These are phyloP conservation scores for Adansonia gregorii DNA, from an alignment of 441 rosid genomes.

Conservation along the genomic window DNA sequence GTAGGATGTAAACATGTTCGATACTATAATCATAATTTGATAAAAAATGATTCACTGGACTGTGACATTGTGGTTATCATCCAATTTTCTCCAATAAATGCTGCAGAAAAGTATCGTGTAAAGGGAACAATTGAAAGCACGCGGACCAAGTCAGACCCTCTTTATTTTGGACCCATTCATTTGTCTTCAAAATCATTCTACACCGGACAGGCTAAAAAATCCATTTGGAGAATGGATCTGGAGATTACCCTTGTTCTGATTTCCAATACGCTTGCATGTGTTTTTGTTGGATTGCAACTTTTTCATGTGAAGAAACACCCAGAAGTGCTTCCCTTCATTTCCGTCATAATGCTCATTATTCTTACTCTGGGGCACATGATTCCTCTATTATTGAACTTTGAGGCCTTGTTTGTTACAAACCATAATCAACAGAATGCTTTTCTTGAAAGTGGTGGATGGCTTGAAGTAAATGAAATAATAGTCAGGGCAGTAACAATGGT, in stretches of 20 bases:
- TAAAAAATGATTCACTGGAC: slow-evolving; percentile 45
- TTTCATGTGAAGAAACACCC: slow-evolving; percentile 74
- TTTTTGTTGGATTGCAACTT: slow-evolving; percentile 76
- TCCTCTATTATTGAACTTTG: slow-evolving; percentile 78
- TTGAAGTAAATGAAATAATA: slow-evolving; percentile 79
- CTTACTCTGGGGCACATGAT: slow-evolving; percentile 81
- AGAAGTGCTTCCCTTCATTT: slow-evolving; percentile 69
- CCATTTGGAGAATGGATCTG: slow-evolving; percentile 90
- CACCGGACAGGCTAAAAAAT: slow-evolving; percentile 62
- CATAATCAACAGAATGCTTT: slow-evolving; percentile 54
- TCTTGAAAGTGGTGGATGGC: slow-evolving; percentile 79
- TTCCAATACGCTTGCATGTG: slow-evolving; percentile 73
- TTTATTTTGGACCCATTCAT: slow-evolving; percentile 60
- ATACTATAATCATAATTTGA: slow-evolving; percentile 30
- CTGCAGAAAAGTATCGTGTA: slow-evolving; percentile 48
- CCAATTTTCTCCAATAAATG: slow-evolving; percentile 64
- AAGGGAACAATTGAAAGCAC: slow-evolving; percentile 74
- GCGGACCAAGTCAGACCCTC: slow-evolving; percentile 61
- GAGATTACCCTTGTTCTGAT: slow-evolving; percentile 79
- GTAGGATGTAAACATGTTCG: slow-evolving; percentile 62
- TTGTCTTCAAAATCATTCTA: slow-evolving; percentile 65
- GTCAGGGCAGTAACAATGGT: slow-evolving; percentile 81
- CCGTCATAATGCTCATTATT: slow-evolving; percentile 63
- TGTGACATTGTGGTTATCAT: slow-evolving; percentile 61
- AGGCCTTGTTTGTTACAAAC: slow-evolving; percentile 60